These are phyloP conservation scores for Yarrowia phangngaensis DNA, from an alignment of 805 yeast genomes.

Conservation along the genomic window DNA sequence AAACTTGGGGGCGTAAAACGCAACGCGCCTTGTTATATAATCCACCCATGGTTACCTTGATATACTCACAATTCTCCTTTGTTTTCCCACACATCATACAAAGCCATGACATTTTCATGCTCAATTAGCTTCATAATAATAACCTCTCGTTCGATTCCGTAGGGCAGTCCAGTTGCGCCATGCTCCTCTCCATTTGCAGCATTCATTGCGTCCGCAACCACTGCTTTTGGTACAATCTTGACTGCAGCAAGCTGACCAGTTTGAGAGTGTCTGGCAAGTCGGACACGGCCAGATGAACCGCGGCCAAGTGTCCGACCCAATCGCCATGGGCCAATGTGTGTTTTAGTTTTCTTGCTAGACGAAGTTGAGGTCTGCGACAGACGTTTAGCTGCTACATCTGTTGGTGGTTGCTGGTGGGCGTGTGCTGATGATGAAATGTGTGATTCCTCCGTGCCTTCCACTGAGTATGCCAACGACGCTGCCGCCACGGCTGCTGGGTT, in stretches of 20 bases:
- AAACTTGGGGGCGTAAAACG: neutral
- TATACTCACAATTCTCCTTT: slow-evolving; percentile 61
- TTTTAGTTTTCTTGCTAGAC: slow-evolving; percentile 47
- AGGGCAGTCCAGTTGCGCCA: slow-evolving; percentile 68
- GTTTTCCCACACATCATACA: slow-evolving; percentile 98
- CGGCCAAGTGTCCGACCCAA: slow-evolving; percentile 90
- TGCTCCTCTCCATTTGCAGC: slow-evolving; percentile 35
- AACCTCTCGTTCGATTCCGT: slow-evolving; percentile 95
- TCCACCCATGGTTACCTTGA: no score
- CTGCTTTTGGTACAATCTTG: slow-evolving; percentile 86
- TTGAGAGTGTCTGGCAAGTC: slow-evolving; percentile 79
- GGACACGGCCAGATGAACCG: slow-evolving; percentile 94
- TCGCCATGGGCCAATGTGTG: slow-evolving; percentile 92
- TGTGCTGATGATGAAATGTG: slow-evolving; percentile 19
- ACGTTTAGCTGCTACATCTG: slow-evolving; percentile 39
- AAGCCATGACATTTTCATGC: slow-evolving; percentile 87
- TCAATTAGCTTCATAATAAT: slow-evolving; percentile 93
- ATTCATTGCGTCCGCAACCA: slow-evolving; percentile 44
- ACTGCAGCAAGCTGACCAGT: slow-evolving; percentile 94
- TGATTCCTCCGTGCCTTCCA: slow-evolving; percentile 7
- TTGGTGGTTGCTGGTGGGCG: slow-evolving; percentile 26
- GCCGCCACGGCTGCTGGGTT: slow-evolving; percentile 31
- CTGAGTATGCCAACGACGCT: slow-evolving; percentile 22
- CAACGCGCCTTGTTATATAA: no score
- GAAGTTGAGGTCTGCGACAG: slow-evolving; percentile 45